Evolutionary conservation across 2,329 filamentous ascomycete genomes (phyloP).

Genomic region (Epichloe hybrida): DNA sequence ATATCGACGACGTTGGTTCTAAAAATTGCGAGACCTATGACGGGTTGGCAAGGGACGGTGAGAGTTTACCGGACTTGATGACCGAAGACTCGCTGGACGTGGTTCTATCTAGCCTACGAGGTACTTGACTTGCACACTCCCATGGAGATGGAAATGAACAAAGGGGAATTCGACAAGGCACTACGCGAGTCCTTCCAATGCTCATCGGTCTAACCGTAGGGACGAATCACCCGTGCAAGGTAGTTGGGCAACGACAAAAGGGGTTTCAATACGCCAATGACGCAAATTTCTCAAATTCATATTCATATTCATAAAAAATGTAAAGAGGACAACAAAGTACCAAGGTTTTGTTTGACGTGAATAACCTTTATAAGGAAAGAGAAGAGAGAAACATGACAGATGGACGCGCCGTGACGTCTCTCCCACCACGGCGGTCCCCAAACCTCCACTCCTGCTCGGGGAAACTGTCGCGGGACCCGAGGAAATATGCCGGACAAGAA

Average conservation of each 20-base stretch:
- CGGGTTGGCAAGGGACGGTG: not conserved
- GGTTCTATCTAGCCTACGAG: no score
- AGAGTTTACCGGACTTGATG: no score
- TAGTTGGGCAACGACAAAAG: no score
- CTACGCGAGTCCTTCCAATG: no score
- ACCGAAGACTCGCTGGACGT: no score
- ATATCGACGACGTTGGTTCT: no score
- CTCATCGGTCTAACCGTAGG: no score
- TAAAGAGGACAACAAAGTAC: slow-evolving; percentile 5
- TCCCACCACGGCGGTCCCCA: slow-evolving; percentile 38
- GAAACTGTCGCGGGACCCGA: slow-evolving; percentile 34
- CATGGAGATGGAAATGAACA: no score
- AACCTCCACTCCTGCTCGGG: slow-evolving; percentile 17
- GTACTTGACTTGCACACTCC: no score
- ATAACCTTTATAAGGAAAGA: not conserved
- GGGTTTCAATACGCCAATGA: slow-evolving; percentile 6
- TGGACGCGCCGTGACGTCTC: slow-evolving; percentile 42
- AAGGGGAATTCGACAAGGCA: no score
- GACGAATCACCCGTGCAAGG: no score
- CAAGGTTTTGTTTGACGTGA: not conserved
- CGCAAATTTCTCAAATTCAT: slow-evolving; percentile 14
- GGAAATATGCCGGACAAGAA: not conserved
- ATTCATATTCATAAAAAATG: slow-evolving; percentile 11
- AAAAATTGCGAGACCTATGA: not conserved
- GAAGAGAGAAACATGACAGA: slow-evolving; percentile 4